Evolutionary conservation across 345 rosid genomes (phyloP).

Genomic region (Camelina sativa): DNA sequence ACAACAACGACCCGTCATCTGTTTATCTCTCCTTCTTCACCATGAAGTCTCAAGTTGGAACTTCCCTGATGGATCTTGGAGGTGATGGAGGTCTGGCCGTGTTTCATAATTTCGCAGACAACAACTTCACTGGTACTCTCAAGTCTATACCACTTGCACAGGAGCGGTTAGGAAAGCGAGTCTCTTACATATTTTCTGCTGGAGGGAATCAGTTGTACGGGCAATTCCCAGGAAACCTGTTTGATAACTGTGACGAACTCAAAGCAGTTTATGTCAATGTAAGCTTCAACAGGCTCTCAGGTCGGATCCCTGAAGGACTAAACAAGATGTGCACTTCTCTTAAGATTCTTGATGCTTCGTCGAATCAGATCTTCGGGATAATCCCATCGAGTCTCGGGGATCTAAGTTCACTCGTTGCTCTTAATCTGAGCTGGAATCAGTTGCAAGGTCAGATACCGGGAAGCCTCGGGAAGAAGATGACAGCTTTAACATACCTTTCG

Average conservation of each 20-base stretch:
- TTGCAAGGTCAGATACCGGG: conserved; percentile 57
- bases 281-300: conserved; percentile 58
- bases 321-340: conserved; percentile 57
- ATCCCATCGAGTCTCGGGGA: conserved; percentile 52
- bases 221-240: conserved; percentile 50
- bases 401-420: conserved; percentile 52
- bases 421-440: conserved; percentile 60
- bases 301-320: conserved; percentile 55
- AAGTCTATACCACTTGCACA: conserved; percentile 59
- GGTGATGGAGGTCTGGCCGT: conserved; percentile 52
- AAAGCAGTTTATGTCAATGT: conserved; percentile 51
- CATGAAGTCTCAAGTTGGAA: conserved; percentile 51
- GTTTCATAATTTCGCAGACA: conserved; percentile 73
- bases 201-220: conserved; percentile 59
- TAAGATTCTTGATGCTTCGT: conserved; percentile 57
- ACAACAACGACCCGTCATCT: conserved; percentile 47
- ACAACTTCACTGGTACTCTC: conserved; percentile 73
- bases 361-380: conserved; percentile 55
- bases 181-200: conserved; percentile 58
- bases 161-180: conserved; percentile 57
- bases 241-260: conserved; percentile 54
- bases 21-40: conserved; percentile 65
- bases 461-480: conserved; percentile 49
- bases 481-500: conserved; percentile 52
- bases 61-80: conserved; percentile 36